A percentile compares a stretch with the other conserved stretches of the same genome.
These are phyloP conservation scores for Laetiporus sulphureus DNA, from an alignment of 1,284 basidiomycete species.

Conservation along the genomic window DNA sequence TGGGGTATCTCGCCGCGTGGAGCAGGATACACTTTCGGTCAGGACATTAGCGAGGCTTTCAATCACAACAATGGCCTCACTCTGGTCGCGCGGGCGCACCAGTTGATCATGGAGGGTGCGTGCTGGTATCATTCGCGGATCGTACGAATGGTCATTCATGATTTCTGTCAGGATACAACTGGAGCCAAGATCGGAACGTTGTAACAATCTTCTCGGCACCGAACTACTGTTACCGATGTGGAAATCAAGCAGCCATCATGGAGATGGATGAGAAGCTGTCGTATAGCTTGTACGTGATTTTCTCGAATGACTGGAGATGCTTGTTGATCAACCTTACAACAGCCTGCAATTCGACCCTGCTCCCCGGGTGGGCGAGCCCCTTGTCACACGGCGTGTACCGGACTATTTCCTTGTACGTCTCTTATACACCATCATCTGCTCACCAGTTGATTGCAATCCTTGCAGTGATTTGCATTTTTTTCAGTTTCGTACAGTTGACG, in stretches of 20 bases:
- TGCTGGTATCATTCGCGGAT: conserved; percentile 10
- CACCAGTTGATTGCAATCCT: conserved; percentile 1
- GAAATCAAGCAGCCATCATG: conserved; percentile 99
- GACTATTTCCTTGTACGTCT: conserved; percentile 87
- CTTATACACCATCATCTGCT: neutral
- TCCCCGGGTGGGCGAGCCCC: conserved; percentile 94
- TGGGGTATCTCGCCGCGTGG: conserved; percentile 99
- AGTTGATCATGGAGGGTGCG: conserved; percentile 96
- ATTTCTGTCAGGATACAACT: conserved; percentile 66
- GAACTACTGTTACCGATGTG: conserved; percentile 99
- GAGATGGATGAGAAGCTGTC: conserved; percentile 99
- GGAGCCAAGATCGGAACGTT: conserved; percentile 99
- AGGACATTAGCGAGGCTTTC: conserved; percentile 97
- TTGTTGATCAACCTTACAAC: conserved; percentile 7
- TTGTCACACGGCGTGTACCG: conserved; percentile 96
- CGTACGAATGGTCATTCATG: conserved; percentile 6
- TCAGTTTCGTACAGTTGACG: conserved; percentile 11
- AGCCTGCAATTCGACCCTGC: conserved; percentile 99
- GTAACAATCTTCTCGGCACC: conserved; percentile 99
- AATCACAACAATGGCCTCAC: conserved; percentile 99
- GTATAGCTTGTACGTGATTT: conserved; percentile 74
- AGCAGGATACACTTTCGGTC: conserved; percentile 98
- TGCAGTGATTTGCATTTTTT: conserved; percentile 19
- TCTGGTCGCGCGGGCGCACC: conserved; percentile 92
- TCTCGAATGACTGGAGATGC: neutral